Evolutionary conservation across 495 filamentous ascomycete species (phyloP).

Genomic region (Apiosordaria backusii): DNA sequence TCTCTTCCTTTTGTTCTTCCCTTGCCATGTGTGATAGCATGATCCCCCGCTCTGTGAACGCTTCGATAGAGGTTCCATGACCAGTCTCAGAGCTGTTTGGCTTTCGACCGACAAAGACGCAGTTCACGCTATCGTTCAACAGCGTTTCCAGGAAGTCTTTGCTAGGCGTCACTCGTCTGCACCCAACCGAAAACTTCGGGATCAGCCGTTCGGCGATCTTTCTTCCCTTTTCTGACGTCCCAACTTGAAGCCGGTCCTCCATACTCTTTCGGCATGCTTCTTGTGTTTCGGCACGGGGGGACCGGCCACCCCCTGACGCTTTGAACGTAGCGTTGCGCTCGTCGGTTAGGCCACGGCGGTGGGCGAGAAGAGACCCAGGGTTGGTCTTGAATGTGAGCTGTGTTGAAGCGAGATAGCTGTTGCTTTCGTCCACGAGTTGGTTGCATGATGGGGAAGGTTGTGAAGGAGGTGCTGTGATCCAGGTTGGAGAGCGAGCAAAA

Average conservation of each 20-base stretch:
- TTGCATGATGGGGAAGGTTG: not conserved
- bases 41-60: not conserved
- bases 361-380: not conserved
- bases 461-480: not conserved
- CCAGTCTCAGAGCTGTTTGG: not conserved
- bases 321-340: not conserved
- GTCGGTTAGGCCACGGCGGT: not conserved
- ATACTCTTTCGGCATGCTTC: not conserved
- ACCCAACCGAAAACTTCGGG: not conserved
- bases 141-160: not conserved
- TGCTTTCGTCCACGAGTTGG: not conserved
- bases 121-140: not conserved
- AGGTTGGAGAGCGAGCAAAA: not conserved
- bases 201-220: not conserved
- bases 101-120: not conserved
- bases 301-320: not conserved
- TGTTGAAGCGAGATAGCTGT: not conserved
- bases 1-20: not conserved
- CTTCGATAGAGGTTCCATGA: not conserved
- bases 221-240: not conserved
- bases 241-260: not conserved
- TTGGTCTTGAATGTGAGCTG: not conserved
- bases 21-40: not conserved
- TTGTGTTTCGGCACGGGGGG: not conserved
- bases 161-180: not conserved